These are phyloP conservation scores for Phalaenopsis aphrodite DNA, from an alignment of 106 monocot genomes.

Conservation along the genomic window DNA sequence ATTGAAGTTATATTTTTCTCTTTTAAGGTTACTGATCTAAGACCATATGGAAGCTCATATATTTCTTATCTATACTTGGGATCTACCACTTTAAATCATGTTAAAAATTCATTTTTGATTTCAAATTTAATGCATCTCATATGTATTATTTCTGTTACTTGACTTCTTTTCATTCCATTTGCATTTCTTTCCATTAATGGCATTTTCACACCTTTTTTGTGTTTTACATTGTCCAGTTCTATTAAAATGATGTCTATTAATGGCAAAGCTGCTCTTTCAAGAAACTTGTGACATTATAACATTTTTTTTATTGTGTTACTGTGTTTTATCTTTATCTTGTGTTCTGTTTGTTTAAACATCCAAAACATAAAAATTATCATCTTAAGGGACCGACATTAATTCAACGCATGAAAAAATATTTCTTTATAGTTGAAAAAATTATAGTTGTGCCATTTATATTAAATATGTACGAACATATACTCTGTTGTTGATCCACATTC, in stretches of 20 bases:
- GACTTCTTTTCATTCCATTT: neutral
- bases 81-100: neutral
- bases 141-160: neutral
- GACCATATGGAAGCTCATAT: neutral
- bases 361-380: neutral
- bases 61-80: neutral
- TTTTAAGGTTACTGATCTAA: conserved; percentile 1
- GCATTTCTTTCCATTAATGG: neutral
- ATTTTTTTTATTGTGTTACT: neutral
- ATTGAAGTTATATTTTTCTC: neutral
- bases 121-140: neutral
- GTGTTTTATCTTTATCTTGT: neutral
- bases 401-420: too few species aligned
- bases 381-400: neutral
- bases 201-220: neutral
- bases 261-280: neutral
- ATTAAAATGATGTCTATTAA: neutral
- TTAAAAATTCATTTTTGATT: neutral
- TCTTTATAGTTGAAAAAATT: too few species aligned
- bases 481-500: too few species aligned
- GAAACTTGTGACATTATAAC: neutral
- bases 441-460: too few species aligned
- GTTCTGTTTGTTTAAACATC: neutral
- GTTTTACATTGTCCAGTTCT: neutral
- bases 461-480: too few species aligned